Evolutionary conservation across 1,284 basidiomycete genomes (phyloP).

Genomic region (Apiotrichum siamense): DNA sequence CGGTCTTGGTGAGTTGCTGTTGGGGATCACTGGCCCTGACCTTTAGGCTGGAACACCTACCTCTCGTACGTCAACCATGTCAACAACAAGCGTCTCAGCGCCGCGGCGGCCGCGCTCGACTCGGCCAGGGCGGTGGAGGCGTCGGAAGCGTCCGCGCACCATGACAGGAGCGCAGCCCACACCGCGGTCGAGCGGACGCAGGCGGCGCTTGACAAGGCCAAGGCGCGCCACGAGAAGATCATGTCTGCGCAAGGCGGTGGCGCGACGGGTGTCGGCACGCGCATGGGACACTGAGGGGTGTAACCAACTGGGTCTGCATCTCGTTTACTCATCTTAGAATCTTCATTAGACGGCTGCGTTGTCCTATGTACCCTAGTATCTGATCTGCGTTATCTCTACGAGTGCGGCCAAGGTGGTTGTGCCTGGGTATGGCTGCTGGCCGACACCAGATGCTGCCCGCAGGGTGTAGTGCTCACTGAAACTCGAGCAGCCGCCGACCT

Average conservation of each 20-base stretch:
- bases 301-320: too few relatives aligned
- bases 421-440: too few relatives aligned
- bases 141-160: not conserved
- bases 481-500: too few relatives aligned
- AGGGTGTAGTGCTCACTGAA: too few relatives aligned
- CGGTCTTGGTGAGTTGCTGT: slow-evolving; percentile 55
- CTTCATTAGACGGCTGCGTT: too few relatives aligned
- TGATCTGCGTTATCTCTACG: too few relatives aligned
- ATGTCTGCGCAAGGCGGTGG: slow-evolving; percentile 26
- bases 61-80: slow-evolving; percentile 37
- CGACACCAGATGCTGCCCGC: too few relatives aligned
- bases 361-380: too few relatives aligned
- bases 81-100: slow-evolving; percentile 28
- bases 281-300: slow-evolving; percentile 32
- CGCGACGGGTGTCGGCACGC: slow-evolving; percentile 30
- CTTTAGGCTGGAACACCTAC: slow-evolving; percentile 55
- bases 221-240: slow-evolving; percentile 13
- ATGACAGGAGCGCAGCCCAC: not conserved
- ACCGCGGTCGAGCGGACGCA: not conserved
- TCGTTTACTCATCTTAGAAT: too few relatives aligned
- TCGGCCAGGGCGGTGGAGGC: slow-evolving; percentile 11
- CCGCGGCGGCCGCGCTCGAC: slow-evolving; percentile 13
- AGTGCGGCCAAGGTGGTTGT: too few relatives aligned
- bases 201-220: slow-evolving; percentile 2
- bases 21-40: not conserved